These are phyloP conservation scores for Aspergillus sergii DNA, from an alignment of 2,329 filamentous ascomycete species.

Conservation along the genomic window DNA sequence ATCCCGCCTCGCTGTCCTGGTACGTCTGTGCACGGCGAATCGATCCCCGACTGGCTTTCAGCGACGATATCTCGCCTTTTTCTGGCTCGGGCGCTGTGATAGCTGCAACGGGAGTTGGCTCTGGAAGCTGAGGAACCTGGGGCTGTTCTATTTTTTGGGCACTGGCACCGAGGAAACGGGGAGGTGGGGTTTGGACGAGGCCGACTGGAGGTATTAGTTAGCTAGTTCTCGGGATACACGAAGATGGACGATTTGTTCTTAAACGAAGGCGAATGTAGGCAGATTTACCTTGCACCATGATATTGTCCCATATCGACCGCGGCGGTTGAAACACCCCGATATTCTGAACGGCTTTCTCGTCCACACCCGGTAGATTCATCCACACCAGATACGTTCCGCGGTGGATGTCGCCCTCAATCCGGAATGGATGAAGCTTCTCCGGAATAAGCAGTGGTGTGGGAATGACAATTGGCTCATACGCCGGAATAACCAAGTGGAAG, in stretches of 20 bases:
- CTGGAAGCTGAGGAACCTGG: neutral
- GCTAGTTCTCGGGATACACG: neutral
- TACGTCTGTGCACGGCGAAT: neutral
- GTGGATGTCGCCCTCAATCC: constrained; percentile 4
- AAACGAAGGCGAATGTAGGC: neutral
- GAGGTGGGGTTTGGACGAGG: neutral
- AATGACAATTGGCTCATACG: constrained; percentile 3
- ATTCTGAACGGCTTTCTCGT: constrained; percentile 1
- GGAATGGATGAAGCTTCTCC: constrained; percentile 3
- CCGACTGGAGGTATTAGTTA: neutral
- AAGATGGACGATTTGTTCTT: neutral
- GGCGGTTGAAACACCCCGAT: constrained; percentile 4
- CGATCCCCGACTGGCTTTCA: neutral
- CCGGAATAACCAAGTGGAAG: constrained; percentile 7
- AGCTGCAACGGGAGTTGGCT: neutral
- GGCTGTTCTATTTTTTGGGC: neutral
- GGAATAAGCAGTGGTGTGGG: neutral
- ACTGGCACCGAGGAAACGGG: neutral
- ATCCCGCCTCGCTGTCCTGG: neutral
- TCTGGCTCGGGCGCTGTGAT: neutral
- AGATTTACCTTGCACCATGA: neutral
- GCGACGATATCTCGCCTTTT: neutral
- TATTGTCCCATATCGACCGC: neutral
- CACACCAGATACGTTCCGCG: constrained; percentile 1
- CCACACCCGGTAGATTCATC: constrained; percentile 7